phyloP scores from a whole-genome alignment of 106 monocot species.

The Dendrobium catenatum region DNA sequence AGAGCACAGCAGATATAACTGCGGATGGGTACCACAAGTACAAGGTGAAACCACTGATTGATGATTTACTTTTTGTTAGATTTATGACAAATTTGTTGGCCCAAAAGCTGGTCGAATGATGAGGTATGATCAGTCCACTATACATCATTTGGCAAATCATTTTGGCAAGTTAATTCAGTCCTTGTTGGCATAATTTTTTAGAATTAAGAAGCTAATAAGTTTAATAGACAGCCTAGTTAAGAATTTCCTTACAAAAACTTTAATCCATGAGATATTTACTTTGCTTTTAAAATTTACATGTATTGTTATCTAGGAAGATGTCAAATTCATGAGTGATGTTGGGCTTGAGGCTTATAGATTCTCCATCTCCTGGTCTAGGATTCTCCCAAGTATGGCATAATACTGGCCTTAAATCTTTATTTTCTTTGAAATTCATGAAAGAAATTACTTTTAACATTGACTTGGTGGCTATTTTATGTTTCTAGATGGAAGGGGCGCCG shows the following conservation, averaged over 20 bases:
- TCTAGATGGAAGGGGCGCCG: slow-evolving; percentile 38
- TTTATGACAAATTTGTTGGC: not conserved
- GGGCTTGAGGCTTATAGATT: slow-evolving; percentile 44
- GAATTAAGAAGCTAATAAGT: not conserved
- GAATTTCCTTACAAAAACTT: not conserved
- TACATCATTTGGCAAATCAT: not conserved
- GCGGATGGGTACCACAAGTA: slow-evolving; percentile 45
- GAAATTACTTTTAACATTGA: not conserved
- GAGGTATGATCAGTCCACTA: not conserved
- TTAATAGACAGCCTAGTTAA: not conserved
- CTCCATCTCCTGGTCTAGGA: slow-evolving; percentile 53
- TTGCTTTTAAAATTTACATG: not conserved
- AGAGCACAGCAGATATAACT: slow-evolving; percentile 19
- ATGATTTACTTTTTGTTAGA: not conserved
- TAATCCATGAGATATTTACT: not conserved
- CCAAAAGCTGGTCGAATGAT: not conserved
- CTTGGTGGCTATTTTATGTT: not conserved
- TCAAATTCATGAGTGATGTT: slow-evolving; percentile 31
- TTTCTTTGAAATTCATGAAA: not conserved
- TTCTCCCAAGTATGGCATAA: slow-evolving; percentile 30
- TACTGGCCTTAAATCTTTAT: not conserved
- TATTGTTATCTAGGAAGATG: slow-evolving; percentile 36
- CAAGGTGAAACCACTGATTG: slow-evolving; percentile 22
- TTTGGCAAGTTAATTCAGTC: not conserved
- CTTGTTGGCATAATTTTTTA: not conserved